Conservation (phyloP, 2,329 filamentous ascomycete species). For the Colletotrichum trifolii region DNA sequence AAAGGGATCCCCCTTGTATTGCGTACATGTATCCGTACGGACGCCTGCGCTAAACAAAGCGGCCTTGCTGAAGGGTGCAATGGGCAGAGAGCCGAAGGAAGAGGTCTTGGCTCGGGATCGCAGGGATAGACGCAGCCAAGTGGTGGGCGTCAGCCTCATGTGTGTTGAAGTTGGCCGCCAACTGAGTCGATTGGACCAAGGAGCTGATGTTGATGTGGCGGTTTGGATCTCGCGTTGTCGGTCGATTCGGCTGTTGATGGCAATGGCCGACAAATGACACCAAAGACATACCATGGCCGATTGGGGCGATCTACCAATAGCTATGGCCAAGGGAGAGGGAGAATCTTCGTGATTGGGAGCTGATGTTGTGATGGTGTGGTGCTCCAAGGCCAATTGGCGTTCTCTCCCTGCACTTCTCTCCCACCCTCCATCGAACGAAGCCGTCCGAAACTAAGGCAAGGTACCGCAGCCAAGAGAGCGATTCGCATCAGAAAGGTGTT, state of each 20-base stretch:
- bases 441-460: slow-evolving; percentile 3
- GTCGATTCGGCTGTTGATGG: too few relatives aligned
- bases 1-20: slow-evolving; percentile 12
- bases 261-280: too few relatives aligned
- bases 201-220: slow-evolving; percentile 17
- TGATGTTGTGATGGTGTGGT: too few relatives aligned
- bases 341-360: too few relatives aligned
- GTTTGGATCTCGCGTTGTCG: slow-evolving; percentile 9
- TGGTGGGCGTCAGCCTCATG: too few relatives aligned
- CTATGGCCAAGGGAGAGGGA: too few relatives aligned
- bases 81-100: neutral
- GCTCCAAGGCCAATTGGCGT: neutral
- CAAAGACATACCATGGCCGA: neutral
- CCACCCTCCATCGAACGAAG: neutral
- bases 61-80: neutral
- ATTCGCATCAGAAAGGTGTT: slow-evolving; percentile 6
- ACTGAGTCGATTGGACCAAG: slow-evolving; percentile 18
- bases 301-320: neutral
- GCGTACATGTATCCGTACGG: neutral
- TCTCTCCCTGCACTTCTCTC: neutral
- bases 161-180: neutral
- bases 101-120: neutral
- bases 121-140: slow-evolving; percentile 21
- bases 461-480: slow-evolving; percentile 1
- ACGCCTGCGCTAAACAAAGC: neutral